phyloP scores from a whole-genome alignment of 2,329 filamentous ascomycete genomes.

The Nakataea oryzae region DNA sequence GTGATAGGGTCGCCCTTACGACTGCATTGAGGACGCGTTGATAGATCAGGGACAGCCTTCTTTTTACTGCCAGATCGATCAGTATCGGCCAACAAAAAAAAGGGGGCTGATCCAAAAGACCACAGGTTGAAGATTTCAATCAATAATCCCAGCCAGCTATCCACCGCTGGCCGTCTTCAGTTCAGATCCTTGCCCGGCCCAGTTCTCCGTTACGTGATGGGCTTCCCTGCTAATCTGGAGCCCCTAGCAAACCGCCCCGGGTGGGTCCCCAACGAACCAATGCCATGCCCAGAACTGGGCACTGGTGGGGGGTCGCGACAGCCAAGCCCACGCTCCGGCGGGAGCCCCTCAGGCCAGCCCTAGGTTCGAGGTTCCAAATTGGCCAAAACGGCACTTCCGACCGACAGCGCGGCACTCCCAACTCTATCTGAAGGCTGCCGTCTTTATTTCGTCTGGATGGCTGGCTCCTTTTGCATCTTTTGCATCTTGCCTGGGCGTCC shows the following conservation, averaged over 20 bases:
- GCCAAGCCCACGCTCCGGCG: too few relatives aligned
- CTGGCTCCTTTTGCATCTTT: background rate
- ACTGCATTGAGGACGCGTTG: background rate
- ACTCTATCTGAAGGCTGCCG: background rate
- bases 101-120: background rate
- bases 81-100: background rate
- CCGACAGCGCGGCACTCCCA: background rate
- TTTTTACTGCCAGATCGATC: background rate
- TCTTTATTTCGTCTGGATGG: background rate
- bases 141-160: background rate
- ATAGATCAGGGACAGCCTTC: background rate
- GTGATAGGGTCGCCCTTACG: background rate
- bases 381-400: too few relatives aligned
- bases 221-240: background rate
- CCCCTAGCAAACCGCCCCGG: background rate
- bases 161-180: background rate
- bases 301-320: background rate
- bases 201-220: background rate
- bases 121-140: background rate
- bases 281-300: background rate
- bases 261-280: background rate
- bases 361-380: too few relatives aligned
- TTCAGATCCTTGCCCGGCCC: background rate
- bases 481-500: background rate
- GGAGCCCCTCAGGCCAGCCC: too few relatives aligned